Evolutionary conservation across 129 eudicot species (phyloP).

Genomic region (Mikania micrantha): DNA sequence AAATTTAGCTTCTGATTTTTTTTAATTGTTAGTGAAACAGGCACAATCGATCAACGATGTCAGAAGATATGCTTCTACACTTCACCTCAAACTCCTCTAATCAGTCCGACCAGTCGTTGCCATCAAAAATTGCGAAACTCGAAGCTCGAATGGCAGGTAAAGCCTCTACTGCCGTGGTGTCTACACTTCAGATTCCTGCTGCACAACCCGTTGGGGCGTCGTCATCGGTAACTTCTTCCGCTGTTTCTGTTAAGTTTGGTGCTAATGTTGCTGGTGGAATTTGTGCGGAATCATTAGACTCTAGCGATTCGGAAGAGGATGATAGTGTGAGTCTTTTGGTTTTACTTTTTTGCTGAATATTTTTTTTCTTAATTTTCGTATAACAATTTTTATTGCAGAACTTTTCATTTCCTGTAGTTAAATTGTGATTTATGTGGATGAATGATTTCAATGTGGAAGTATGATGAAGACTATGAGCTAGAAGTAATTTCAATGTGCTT

Average conservation of each 20-base stretch:
- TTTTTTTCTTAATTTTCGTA: neutral
- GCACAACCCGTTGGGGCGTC: slow-evolving; percentile 31
- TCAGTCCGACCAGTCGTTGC: slow-evolving; percentile 78
- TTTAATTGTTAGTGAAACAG: neutral
- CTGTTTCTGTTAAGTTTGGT: slow-evolving; percentile 35
- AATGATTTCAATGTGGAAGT: slow-evolving; percentile 10
- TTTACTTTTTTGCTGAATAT: neutral
- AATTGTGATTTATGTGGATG: neutral
- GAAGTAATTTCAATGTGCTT: neutral
- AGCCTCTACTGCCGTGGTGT: slow-evolving; percentile 44
- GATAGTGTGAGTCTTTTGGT: slow-evolving; percentile 53
- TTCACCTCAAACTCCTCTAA: slow-evolving; percentile 85
- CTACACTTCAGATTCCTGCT: slow-evolving; percentile 31
- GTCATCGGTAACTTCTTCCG: slow-evolving; percentile 30
- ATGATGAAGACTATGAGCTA: too few species aligned
- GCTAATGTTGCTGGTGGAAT: slow-evolving; percentile 23
- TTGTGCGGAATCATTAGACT: slow-evolving; percentile 37
- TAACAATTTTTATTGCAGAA: neutral
- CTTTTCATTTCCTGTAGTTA: neutral
- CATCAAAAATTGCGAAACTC: slow-evolving; percentile 76
- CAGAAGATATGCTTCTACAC: slow-evolving; percentile 81
- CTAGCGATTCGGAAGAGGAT: slow-evolving; percentile 84
- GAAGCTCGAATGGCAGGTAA: slow-evolving; percentile 93
- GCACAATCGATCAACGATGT: slow-evolving; percentile 42
- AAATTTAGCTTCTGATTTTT: neutral